phyloP scores from a whole-genome alignment of 768 basidiomycete species.

The Lactarius quietus region DNA sequence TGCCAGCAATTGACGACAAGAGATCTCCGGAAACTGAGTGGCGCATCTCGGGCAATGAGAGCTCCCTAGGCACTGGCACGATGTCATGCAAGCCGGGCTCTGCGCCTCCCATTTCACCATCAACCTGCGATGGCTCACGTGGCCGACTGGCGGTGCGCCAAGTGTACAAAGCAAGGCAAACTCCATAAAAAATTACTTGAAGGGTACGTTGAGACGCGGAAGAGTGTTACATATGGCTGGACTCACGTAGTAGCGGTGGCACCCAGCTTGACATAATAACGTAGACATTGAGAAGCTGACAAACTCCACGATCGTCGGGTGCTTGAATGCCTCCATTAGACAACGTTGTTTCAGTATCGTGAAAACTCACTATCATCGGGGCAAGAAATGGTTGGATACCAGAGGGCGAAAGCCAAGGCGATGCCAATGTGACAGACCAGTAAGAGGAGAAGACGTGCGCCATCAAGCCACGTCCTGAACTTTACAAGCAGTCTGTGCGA shows the following conservation, averaged over 20 bases:
- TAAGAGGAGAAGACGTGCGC: conserved; percentile 46
- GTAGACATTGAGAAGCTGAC: conserved; percentile 46
- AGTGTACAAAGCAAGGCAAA: conserved; percentile 41
- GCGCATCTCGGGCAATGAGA: neutral
- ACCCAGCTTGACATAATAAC: conserved; percentile 53
- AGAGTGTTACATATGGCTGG: neutral
- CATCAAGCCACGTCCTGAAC: conserved; percentile 54
- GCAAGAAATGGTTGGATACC: conserved; percentile 44
- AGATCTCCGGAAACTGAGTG: conserved; percentile 3
- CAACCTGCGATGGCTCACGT: neutral
- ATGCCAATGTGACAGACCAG: conserved; percentile 43
- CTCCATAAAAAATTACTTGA: conserved; percentile 43
- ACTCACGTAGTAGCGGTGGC: conserved; percentile 45
- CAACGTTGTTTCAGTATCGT: neutral
- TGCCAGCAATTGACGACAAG: conserved; percentile 4
- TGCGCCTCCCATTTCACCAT: conserved; percentile 7
- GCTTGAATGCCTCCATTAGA: conserved; percentile 30
- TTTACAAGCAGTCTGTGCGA: conserved; percentile 40
- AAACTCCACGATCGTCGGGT: conserved; percentile 42
- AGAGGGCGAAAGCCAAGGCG: conserved; percentile 42
- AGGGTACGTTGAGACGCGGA: neutral
- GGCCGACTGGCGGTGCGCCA: conserved; percentile 32
- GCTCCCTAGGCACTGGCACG: neutral
- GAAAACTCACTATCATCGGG: conserved; percentile 39
- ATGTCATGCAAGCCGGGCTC: neutral